A percentile compares a stretch with the other conserved stretches of the same genome.
phyloP scores from a whole-genome alignment of 225 moss, liverwort and hornwort species.

The Pseudisothecium myosuroides region DNA sequence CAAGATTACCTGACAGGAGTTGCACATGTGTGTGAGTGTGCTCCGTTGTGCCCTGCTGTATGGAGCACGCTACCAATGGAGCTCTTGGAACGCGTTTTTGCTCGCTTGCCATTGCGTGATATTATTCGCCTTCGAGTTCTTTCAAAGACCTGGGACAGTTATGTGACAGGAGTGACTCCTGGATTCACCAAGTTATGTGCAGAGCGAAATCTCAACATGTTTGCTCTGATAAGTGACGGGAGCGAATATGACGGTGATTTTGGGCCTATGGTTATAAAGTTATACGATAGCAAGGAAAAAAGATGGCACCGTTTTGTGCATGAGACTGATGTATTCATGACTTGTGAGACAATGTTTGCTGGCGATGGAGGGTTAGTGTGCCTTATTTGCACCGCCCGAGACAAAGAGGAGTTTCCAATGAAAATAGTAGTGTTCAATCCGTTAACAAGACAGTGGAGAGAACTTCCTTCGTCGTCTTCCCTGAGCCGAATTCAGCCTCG shows the following conservation, averaged over 20 bases:
- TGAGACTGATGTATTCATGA: neutral
- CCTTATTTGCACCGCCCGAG: neutral
- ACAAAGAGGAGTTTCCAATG: neutral
- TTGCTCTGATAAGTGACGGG: neutral
- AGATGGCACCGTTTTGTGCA: neutral
- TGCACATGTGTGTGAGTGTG: neutral
- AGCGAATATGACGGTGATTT: rapidly evolving
- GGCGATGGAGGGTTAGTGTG: neutral
- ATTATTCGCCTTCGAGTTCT: neutral
- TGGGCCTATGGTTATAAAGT: neutral
- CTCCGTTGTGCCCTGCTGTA: neutral
- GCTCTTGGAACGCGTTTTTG: neutral
- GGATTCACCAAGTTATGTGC: neutral
- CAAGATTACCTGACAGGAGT: neutral
- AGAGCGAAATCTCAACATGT: neutral
- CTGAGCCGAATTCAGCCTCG: neutral
- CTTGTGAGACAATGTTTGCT: neutral
- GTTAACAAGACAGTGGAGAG: neutral
- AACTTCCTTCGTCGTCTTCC: neutral
- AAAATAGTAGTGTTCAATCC: neutral
- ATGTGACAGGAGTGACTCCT: neutral
- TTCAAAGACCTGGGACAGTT: neutral
- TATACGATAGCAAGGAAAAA: neutral
- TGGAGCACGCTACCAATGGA: neutral
- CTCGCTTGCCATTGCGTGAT: neutral